Evolutionary conservation across 495 filamentous ascomycete genomes (phyloP), one percentile per base, ranked within the genome.

Genomic region (Staphylotrichum tortipilum): DNA sequence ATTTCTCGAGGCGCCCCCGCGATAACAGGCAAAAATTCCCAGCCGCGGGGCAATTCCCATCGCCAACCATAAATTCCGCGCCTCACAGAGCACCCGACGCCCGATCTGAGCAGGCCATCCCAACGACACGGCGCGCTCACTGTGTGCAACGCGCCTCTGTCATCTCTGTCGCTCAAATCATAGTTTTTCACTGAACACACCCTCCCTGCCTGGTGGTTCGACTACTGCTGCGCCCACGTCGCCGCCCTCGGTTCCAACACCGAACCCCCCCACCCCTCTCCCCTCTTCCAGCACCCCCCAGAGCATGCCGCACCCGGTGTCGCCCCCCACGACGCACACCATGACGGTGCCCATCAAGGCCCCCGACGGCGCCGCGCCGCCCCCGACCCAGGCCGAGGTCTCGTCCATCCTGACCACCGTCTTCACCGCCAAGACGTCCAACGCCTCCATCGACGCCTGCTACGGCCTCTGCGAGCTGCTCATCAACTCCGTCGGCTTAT

Each of bases 401-500:
- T 66, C 80, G 42, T 77, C 81, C 21, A 62, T 95, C 21, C 74
- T 95, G 61, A 71, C 82, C 55, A 82, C 76, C 31, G 78, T 92
- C 54, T 91, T 95, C 73, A 80, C 68, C 28, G 81, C 89, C 28
- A 81, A 89, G 57, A 85, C 84, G 2, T 95, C 92, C 6, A 82
- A 88, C 59, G 79, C 81, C 52, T 94, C 91, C 4, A 80, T 98
- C 46, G 89, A 95, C 65, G 86, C 83, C 59, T 73, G 86, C 37
- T 95, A 96, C 61, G 81, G 80, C 12, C 75, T 98, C 40, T 84
- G 86, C 61, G 84, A 88, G 57, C 65, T 90, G 7, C 70, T 96
- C 9, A 72, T 89, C 47, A 82, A 85, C 61, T 84, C 85, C 19
- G 80, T 88, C 56, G 89, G 88, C 47, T 83, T 79, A 62, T 79